Conservation (phyloP, 352 stramenopile genomes). For the Thalassiosira oceanica region DNA sequence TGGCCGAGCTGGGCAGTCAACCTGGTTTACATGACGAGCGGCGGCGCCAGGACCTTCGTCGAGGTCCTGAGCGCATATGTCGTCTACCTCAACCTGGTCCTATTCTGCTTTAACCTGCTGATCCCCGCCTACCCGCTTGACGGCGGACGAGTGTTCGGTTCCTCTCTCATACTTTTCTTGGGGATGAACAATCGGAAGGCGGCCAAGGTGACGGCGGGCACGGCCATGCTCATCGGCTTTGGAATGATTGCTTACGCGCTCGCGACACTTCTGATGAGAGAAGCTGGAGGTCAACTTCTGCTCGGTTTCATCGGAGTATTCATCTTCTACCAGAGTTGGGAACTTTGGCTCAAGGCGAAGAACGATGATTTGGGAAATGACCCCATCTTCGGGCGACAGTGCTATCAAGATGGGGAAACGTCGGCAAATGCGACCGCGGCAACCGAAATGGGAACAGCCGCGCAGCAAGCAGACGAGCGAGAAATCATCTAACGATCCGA, state of each 20-base stretch:
- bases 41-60: conserved; percentile 37
- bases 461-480: conserved; percentile 11
- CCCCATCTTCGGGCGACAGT: conserved; percentile 38
- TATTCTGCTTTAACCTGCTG: conserved; percentile 52
- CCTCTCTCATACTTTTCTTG: conserved; percentile 18
- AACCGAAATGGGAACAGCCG: conserved; percentile 1
- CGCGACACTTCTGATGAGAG: conserved; percentile 7
- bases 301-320: conserved; percentile 23
- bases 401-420: conserved; percentile 4
- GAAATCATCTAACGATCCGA: no score
- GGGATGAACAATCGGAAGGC: conserved; percentile 17
- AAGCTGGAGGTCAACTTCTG: conserved; percentile 1
- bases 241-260: conserved; percentile 26
- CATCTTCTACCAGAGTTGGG: conserved; percentile 36
- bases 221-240: conserved; percentile 25
- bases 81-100: conserved; percentile 38
- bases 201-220: conserved; percentile 32
- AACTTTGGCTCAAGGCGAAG: conserved; percentile 11
- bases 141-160: conserved; percentile 38
- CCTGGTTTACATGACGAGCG: conserved; percentile 16
- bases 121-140: conserved; percentile 58
- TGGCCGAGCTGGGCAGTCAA: conserved; percentile 27
- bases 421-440: neutral
- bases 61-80: conserved; percentile 22
- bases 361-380: conserved; percentile 15